Conservation (phyloP, 352 stramenopile genomes). For the Phytophthora megakarya region DNA sequence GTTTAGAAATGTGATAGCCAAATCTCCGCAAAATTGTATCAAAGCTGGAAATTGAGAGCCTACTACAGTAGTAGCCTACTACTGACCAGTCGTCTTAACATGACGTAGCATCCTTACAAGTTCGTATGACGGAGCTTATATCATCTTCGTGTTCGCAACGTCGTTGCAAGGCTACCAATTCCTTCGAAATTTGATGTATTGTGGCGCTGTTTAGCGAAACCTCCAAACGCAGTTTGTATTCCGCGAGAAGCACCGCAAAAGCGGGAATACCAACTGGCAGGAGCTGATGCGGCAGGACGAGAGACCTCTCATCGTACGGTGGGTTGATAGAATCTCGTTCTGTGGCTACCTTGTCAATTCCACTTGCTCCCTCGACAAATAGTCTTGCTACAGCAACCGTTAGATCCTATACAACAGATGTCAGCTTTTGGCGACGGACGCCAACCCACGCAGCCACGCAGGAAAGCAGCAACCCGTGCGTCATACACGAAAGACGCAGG, state of each 20-base stretch:
- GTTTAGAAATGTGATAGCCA: constrained; percentile 11
- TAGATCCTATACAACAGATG: too few species aligned
- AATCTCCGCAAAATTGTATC: constrained; percentile 1
- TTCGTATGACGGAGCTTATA: neutral
- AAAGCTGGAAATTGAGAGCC: constrained; percentile 1
- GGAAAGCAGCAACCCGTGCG: too few species aligned
- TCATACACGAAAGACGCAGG: too few species aligned
- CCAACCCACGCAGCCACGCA: too few species aligned
- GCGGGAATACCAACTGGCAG: neutral
- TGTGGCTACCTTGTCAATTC: neutral
- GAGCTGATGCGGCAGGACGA: neutral
- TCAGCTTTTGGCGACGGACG: too few species aligned
- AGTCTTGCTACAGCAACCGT: too few species aligned
- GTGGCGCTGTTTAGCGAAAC: neutral
- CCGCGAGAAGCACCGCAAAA: neutral
- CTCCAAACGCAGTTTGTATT: neutral
- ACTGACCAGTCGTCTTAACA: constrained; percentile 8
- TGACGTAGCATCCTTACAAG: neutral
- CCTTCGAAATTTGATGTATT: neutral
- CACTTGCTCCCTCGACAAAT: neutral
- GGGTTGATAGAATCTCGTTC: neutral
- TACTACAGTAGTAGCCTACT: too few species aligned
- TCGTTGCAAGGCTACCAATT: neutral
- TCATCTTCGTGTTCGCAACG: neutral
- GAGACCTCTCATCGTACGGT: neutral